A percentile compares a stretch with the other conserved stretches of the same genome.
Evolutionary conservation across 2,329 filamentous ascomycete species (phyloP).

Genomic region (Pyrenophora tritici-repentis): DNA sequence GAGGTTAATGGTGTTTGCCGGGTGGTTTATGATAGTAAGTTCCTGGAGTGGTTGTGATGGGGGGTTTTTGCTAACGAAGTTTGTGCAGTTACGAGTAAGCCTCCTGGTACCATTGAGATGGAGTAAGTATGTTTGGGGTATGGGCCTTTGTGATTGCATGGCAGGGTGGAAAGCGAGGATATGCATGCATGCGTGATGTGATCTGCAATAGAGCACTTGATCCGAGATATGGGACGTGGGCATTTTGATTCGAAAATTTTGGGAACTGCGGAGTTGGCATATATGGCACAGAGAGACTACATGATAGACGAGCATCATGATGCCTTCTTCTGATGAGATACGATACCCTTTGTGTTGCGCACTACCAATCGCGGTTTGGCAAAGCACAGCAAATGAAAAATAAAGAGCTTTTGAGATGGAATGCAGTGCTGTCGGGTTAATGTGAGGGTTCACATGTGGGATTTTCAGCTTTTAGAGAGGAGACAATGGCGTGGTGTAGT

Average conservation of each 20-base stretch:
- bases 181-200: too few relatives aligned
- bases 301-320: too few relatives aligned
- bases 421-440: slow-evolving; percentile 29
- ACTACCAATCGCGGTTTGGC: too few relatives aligned
- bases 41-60: background rate
- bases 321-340: slow-evolving; percentile 7
- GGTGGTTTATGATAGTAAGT: slow-evolving; percentile 71
- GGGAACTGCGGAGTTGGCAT: too few relatives aligned
- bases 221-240: too few relatives aligned
- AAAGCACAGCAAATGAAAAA: slow-evolving; percentile 11
- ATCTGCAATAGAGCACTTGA: too few relatives aligned
- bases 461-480: background rate
- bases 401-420: slow-evolving; percentile 8
- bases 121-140: too few relatives aligned
- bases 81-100: slow-evolving; percentile 63
- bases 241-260: too few relatives aligned
- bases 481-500: background rate
- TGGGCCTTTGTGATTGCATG: background rate
- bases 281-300: too few relatives aligned
- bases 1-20: slow-evolving; percentile 74
- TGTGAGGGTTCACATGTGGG: background rate
- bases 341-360: slow-evolving; percentile 28
- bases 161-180: background rate
- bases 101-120: slow-evolving; percentile 75
- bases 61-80: too few relatives aligned